These are phyloP conservation scores for Pseudopyricularia cyperi DNA, from an alignment of 2,329 filamentous ascomycete species.

Conservation along the genomic window DNA sequence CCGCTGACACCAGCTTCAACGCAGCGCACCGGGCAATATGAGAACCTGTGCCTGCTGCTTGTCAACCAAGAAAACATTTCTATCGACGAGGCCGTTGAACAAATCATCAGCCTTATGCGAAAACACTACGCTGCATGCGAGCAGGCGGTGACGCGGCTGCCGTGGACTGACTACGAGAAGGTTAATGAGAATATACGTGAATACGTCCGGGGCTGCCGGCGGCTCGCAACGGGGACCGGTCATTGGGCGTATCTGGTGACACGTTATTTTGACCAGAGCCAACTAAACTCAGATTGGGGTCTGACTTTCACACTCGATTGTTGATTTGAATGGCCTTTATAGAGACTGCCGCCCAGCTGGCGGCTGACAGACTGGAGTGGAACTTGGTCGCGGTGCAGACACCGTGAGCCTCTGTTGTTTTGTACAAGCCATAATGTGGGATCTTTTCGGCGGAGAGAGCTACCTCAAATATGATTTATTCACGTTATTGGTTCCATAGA, in stretches of 20 bases:
- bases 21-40: not conserved
- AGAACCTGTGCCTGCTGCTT: not conserved
- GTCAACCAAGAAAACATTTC: not conserved
- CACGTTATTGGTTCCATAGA: too few relatives aligned
- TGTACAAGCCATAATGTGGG: too few relatives aligned
- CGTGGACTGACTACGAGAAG: not conserved
- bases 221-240: slow-evolving; percentile 3
- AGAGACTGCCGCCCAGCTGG: too few relatives aligned
- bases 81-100: not conserved
- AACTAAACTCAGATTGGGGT: not conserved
- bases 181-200: slow-evolving; percentile 14
- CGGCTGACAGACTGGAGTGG: too few relatives aligned
- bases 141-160: not conserved
- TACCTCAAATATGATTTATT: too few relatives aligned
- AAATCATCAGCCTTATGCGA: not conserved
- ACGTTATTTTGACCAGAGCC: not conserved
- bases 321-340: too few relatives aligned
- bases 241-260: not conserved
- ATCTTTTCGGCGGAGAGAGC: too few relatives aligned
- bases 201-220: slow-evolving; percentile 4
- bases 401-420: too few relatives aligned
- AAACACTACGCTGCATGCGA: not conserved
- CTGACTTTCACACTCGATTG: not conserved
- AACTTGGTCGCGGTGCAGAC: too few relatives aligned
- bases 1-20: not conserved